Conservation (phyloP, 148 eudicot species). For the Arctostaphylos glauca region DNA sequence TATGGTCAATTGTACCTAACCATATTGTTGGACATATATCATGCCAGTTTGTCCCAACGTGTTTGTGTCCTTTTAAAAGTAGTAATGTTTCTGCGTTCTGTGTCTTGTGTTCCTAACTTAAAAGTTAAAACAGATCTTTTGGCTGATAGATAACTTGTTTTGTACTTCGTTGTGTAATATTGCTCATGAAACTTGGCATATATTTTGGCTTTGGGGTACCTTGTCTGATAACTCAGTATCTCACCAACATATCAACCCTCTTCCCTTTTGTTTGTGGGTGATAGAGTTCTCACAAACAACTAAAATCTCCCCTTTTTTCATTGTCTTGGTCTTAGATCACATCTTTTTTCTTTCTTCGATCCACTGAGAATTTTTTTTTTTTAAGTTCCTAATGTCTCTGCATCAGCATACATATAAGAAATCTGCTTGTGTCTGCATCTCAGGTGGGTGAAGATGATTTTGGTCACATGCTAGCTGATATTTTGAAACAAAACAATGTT, state of each 20-base stretch:
- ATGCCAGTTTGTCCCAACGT: no score
- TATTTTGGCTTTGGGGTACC: neutral
- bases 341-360: neutral
- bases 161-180: neutral
- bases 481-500: slow-evolving; percentile 72
- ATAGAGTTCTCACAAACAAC: neutral
- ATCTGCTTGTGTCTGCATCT: neutral
- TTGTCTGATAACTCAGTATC: neutral
- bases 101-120: neutral
- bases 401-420: neutral
- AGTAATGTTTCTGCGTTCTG: no score
- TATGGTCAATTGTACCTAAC: no score
- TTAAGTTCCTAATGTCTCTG: neutral
- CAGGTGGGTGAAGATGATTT: slow-evolving; percentile 91
- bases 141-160: neutral
- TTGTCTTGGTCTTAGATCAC: neutral
- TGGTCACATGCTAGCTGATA: slow-evolving; percentile 76
- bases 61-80: no score
- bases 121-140: neutral
- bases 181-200: neutral
- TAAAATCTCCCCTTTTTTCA: neutral
- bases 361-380: neutral
- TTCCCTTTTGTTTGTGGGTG: neutral
- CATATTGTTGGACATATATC: no score
- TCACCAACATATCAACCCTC: neutral